These are phyloP conservation scores for Monosporascus sp. DNA, from an alignment of 2,329 filamentous ascomycete species.

Conservation along the genomic window DNA sequence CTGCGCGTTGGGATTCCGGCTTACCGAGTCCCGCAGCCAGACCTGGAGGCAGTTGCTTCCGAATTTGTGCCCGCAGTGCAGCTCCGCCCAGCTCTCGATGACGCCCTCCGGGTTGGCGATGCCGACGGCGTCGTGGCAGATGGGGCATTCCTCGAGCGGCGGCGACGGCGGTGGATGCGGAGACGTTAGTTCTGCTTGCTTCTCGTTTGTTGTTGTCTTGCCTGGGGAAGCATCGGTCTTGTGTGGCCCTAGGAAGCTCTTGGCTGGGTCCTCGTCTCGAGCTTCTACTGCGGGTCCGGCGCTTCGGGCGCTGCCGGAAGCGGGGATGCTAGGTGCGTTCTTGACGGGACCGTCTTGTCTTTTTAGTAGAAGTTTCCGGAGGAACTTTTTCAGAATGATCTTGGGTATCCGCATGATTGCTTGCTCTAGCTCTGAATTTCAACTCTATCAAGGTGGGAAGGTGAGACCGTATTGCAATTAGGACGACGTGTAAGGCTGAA, in stretches of 20 bases:
- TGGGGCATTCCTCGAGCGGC: constrained; percentile 32
- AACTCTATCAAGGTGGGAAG: too few relatives aligned
- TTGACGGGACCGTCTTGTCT: not conserved
- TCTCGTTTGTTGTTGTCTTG: not conserved
- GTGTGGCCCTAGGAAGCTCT: not conserved
- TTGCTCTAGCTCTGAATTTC: not conserved
- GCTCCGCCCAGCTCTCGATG: constrained; percentile 33
- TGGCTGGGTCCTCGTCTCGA: not conserved
- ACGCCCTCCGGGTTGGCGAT: constrained; percentile 31
- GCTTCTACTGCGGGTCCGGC: not conserved
- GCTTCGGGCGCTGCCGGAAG: not conserved
- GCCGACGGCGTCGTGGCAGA: constrained; percentile 39
- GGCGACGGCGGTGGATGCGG: constrained; percentile 11
- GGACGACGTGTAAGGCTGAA: not conserved
- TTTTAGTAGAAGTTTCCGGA: not conserved
- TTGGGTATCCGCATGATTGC: not conserved
- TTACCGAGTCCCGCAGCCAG: constrained; percentile 33
- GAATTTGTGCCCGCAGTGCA: constrained; percentile 41
- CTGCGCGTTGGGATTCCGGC: constrained; percentile 25
- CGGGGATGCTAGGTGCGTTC: not conserved
- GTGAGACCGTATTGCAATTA: not conserved
- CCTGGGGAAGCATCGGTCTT: not conserved
- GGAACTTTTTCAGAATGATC: not conserved
- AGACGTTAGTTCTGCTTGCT: constrained; percentile 9
- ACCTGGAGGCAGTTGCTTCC: constrained; percentile 38